Evolutionary conservation across 2,329 filamentous ascomycete species (phyloP).

Genomic region (Colletotrichum liriopes): DNA sequence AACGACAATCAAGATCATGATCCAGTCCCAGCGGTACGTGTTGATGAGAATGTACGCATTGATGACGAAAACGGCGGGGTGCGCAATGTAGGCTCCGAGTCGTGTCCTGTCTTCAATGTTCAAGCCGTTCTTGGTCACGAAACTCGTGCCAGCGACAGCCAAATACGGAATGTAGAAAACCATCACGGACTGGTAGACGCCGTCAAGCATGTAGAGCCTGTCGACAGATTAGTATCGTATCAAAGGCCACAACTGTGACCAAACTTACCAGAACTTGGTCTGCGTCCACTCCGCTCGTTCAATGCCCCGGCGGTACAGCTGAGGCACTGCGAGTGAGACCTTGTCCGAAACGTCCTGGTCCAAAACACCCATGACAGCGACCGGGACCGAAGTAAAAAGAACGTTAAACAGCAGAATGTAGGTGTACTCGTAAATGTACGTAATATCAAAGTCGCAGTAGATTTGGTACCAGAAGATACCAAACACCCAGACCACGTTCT

Average conservation of each 20-base stretch:
- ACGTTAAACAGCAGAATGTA: slow-evolving; percentile 98
- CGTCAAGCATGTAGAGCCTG: slow-evolving; percentile 95
- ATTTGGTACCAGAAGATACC: slow-evolving; percentile 98
- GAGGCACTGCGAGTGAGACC: slow-evolving; percentile 93
- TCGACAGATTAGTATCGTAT: slow-evolving; percentile 48
- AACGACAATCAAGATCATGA: slow-evolving; percentile 85
- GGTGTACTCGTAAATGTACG: slow-evolving; percentile 97
- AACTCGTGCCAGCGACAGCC: slow-evolving; percentile 78
- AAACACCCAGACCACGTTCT: slow-evolving; percentile 99
- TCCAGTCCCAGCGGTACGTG: slow-evolving; percentile 98
- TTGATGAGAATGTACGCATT: slow-evolving; percentile 97
- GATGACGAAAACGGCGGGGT: slow-evolving; percentile 87
- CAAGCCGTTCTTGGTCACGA: slow-evolving; percentile 80
- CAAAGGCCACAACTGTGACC: not conserved
- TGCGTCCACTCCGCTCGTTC: slow-evolving; percentile 98
- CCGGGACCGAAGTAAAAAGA: slow-evolving; percentile 94
- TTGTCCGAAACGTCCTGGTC: slow-evolving; percentile 97
- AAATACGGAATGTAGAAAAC: slow-evolving; percentile 95
- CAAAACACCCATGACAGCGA: slow-evolving; percentile 95
- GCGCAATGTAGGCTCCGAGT: slow-evolving; percentile 89
- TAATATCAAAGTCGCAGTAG: slow-evolving; percentile 95
- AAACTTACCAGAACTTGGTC: slow-evolving; percentile 90
- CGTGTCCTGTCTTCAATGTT: slow-evolving; percentile 85
- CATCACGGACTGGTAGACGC: slow-evolving; percentile 93
- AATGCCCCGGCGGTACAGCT: slow-evolving; percentile 95